Conservation (phyloP, 1,284 basidiomycete species). For the Microbotryum silenes-acaulis region DNA sequence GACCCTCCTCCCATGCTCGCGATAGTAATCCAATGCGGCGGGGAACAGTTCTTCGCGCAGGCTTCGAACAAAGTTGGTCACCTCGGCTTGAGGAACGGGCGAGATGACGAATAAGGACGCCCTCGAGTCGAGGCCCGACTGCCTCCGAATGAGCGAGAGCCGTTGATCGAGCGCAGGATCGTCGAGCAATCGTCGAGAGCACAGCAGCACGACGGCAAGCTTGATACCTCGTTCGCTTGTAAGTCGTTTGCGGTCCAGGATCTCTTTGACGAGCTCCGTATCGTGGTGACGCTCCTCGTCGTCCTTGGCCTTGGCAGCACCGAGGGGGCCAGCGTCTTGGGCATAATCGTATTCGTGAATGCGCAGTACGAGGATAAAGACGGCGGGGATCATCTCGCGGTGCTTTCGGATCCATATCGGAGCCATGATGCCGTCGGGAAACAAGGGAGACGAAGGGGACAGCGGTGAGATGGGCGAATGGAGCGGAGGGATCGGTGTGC, state of each 20-base stretch:
- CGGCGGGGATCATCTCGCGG: constrained; percentile 76
- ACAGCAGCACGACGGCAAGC: constrained; percentile 88
- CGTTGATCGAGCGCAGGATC: constrained; percentile 73
- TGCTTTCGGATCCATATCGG: constrained; percentile 97
- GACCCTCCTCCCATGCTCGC: constrained; percentile 80
- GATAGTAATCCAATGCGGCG: constrained; percentile 83
- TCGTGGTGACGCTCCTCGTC: constrained; percentile 65
- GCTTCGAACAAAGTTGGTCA: constrained; percentile 74
- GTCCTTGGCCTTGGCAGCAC: constrained; percentile 43
- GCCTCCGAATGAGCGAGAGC: constrained; percentile 73
- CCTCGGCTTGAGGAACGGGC: constrained; percentile 70
- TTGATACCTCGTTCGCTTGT: constrained; percentile 83
- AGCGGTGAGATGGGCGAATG: constrained; percentile 88
- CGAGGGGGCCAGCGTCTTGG: constrained; percentile 35
- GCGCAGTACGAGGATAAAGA: constrained; percentile 81
- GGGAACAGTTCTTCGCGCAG: constrained; percentile 82
- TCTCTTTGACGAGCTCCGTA: constrained; percentile 63
- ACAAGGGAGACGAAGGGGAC: constrained; percentile 73
- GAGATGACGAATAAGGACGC: constrained; percentile 90
- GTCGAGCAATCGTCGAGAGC: constrained; percentile 69
- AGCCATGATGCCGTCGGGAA: constrained; percentile 90
- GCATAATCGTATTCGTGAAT: constrained; percentile 54
- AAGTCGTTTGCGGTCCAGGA: constrained; percentile 66
- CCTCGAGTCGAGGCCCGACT: constrained; percentile 79
- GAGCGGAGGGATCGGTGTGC: constrained; percentile 34